phyloP scores from a whole-genome alignment of 75 land plant species.

The Selaginella moellendorffii region DNA sequence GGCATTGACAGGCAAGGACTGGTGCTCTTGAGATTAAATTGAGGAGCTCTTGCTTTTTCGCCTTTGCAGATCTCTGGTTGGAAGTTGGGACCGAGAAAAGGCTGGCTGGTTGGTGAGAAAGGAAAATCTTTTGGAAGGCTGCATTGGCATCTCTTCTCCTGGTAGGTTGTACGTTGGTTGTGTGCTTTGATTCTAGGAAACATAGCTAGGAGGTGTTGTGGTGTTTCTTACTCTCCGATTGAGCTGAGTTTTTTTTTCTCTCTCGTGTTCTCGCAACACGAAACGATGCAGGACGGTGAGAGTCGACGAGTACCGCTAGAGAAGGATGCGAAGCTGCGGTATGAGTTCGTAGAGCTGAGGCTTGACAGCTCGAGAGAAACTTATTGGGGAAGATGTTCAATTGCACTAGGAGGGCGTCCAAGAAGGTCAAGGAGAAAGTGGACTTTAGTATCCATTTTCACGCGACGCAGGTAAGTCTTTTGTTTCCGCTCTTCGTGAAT shows the following conservation, averaged over 20 bases:
- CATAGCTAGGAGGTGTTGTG: too few relatives aligned
- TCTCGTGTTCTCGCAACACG: background rate
- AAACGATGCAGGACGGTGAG: background rate
- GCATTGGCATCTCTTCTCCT: background rate
- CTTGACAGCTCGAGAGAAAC: background rate
- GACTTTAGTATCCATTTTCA: constrained; percentile 65
- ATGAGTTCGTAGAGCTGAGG: background rate
- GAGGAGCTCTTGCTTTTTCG: too few relatives aligned
- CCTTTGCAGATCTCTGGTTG: background rate
- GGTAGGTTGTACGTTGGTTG: background rate
- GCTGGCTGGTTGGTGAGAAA: background rate
- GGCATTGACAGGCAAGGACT: too few relatives aligned
- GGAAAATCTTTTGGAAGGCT: background rate
- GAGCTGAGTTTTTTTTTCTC: too few relatives aligned
- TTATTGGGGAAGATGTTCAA: constrained; percentile 44
- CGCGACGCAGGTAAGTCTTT: constrained; percentile 43
- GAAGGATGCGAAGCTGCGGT: background rate
- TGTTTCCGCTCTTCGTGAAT: background rate
- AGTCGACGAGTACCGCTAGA: background rate
- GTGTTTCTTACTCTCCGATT: too few relatives aligned
- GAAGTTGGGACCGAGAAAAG: background rate
- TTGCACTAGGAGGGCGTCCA: constrained; percentile 55
- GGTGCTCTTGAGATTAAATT: too few relatives aligned
- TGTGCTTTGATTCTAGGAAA: too few relatives aligned
- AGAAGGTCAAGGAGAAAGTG: constrained; percentile 64